Evolutionary conservation across 2,329 filamentous ascomycete genomes (phyloP).

Genomic region (Helminthosporium solani): DNA sequence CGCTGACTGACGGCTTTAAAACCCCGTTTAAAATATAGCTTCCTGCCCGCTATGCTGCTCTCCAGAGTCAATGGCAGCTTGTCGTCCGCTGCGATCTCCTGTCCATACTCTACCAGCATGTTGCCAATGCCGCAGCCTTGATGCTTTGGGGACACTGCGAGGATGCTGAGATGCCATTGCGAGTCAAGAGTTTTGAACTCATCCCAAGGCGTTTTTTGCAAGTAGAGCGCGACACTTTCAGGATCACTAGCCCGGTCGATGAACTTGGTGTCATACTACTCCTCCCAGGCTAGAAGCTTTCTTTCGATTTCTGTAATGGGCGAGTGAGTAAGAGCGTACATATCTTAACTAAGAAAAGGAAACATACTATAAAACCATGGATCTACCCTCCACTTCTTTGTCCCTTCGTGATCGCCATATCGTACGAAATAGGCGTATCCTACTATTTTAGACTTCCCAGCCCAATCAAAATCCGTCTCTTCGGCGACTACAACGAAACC

Average conservation of each 20-base stretch:
- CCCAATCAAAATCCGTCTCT: slow-evolving; percentile 16
- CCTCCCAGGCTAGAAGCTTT: slow-evolving; percentile 19
- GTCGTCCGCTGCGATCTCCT: slow-evolving; percentile 17
- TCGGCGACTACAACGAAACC: slow-evolving; percentile 21
- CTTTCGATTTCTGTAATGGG: slow-evolving; percentile 19
- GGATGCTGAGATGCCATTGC: slow-evolving; percentile 18
- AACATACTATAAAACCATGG: slow-evolving; percentile 15
- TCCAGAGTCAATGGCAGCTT: slow-evolving; percentile 21
- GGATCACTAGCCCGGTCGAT: slow-evolving; percentile 15
- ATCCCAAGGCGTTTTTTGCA: neutral
- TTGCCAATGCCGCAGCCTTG: slow-evolving; percentile 21
- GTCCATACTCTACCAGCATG: slow-evolving; percentile 15
- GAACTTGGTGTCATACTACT: slow-evolving; percentile 17
- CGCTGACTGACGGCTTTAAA: slow-evolving; percentile 15
- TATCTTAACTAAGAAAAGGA: neutral
- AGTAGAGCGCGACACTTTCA: slow-evolving; percentile 3
- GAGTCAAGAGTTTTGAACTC: slow-evolving; percentile 9
- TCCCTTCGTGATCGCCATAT: slow-evolving; percentile 11
- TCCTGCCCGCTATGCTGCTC: slow-evolving; percentile 14
- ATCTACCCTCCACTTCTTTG: slow-evolving; percentile 15
- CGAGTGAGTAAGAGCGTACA: neutral
- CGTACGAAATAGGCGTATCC: slow-evolving; percentile 19
- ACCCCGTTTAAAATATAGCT: slow-evolving; percentile 21
- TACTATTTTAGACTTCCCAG: slow-evolving; percentile 12
- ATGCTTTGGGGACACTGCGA: slow-evolving; percentile 17